Evolutionary conservation across 169 alveolate genomes (phyloP).

Genomic region (Babesia sp.): DNA sequence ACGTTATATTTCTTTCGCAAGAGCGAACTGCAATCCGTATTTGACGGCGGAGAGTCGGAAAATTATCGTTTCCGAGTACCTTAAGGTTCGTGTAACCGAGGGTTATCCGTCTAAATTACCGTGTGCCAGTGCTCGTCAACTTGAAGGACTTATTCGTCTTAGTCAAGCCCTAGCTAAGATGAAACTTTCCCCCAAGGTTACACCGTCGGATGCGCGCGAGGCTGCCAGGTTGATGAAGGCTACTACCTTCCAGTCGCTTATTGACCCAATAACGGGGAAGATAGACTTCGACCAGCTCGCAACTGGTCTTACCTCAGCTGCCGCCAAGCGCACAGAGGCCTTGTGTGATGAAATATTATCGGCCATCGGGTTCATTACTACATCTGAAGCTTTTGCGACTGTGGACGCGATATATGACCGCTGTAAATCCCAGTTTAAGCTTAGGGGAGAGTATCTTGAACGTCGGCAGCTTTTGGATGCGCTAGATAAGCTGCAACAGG

Average conservation of each 20-base stretch:
- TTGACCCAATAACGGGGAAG: conserved; percentile 97
- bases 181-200: conserved; percentile 88
- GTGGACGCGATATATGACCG: conserved; percentile 35
- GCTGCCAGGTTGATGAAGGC: conserved; percentile 96
- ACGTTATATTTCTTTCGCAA: conserved; percentile 89
- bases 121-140: conserved; percentile 95
- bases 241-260: conserved; percentile 98
- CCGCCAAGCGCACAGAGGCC: conserved; percentile 22
- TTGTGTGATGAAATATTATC: conserved; percentile 23
- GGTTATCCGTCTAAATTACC: conserved; percentile 77
- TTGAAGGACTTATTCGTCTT: conserved; percentile 95
- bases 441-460: conserved; percentile 27
- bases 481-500: conserved; percentile 18
- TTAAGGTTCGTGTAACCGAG: conserved; percentile 53
- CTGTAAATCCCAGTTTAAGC: conserved; percentile 3
- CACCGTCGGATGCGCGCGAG: conserved; percentile 91
- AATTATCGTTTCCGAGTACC: conserved; percentile 84
- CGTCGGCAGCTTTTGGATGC: conserved; percentile 38
- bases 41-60: conserved; percentile 87
- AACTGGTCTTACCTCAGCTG: conserved; percentile 82
- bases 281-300: conserved; percentile 94
- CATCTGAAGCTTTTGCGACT: conserved; percentile 13
- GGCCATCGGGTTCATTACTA: conserved; percentile 20
- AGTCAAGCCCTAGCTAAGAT: conserved; percentile 96
- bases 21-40: conserved; percentile 88